Evolutionary conservation across 2,329 filamentous ascomycete species (phyloP), one percentile per base, ranked within the genome.

Genomic region (Clarireedia paspali): DNA sequence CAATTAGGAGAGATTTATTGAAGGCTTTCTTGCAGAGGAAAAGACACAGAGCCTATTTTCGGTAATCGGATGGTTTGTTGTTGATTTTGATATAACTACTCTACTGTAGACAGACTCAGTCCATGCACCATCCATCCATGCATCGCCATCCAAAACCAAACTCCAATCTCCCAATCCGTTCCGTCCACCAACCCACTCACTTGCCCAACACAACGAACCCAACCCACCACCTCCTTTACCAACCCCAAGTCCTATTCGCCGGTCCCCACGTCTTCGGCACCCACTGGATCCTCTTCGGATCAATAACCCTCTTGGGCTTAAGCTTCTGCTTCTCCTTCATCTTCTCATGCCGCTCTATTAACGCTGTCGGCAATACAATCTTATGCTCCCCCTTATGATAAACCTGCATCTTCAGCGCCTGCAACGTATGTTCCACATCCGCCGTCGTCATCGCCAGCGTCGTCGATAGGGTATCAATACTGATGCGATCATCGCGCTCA

Each of bases 341-440:
- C 56, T 84, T 80, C 61, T 83, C 75, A 56, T 68, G 61, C 65
- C 83, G 79, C 62, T 81, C 77, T 46, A 96, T 78, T 51, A 96
- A 80, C 58, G 89, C 85, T 61, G 94, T 88, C 0, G 92, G 91
- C 34, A 99, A 78, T 24, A 97, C 90, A 64, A 99, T 89, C 70
- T 97, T 92, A 77, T 97, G 94, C 68, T 96, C 91, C 62, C 91
- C 91, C 77, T 95, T 95, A 66, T 91, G 90, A 69, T 97, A 97
- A 47, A 94, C 82, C 68, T 97, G 82, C 89, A 99, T 95, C 70
- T 92, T 94, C 59, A 96, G 77, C 56, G 91, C 91, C 69, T 96
- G 91, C 51, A 99, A 73, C 0, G 94, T 97, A 70, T 96, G 91
- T 71, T 97, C 84, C 14, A 99, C 92, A 70, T 99, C 94, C 66